phyloP scores from a whole-genome alignment of 768 basidiomycete genomes.

The Xerocomus potaroensis region DNA sequence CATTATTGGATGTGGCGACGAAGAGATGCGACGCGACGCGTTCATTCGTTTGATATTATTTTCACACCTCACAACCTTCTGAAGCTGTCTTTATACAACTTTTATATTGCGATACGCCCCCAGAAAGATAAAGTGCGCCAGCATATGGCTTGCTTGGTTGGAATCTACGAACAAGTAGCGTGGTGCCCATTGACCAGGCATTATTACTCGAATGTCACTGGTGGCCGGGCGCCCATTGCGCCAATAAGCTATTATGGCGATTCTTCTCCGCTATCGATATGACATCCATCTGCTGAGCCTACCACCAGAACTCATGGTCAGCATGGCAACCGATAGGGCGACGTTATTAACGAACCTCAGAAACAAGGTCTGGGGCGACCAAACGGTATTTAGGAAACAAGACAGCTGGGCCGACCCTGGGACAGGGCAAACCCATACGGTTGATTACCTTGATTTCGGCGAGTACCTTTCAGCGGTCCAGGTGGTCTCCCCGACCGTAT shows the following conservation, averaged over 20 bases:
- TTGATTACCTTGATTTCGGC: not conserved
- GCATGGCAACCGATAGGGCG: not conserved
- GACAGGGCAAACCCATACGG: not conserved
- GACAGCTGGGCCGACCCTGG: not conserved
- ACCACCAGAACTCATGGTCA: not conserved
- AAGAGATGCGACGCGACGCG: constrained; percentile 12
- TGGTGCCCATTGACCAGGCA: too few relatives aligned
- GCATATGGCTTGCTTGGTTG: too few relatives aligned
- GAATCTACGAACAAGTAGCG: too few relatives aligned
- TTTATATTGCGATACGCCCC: too few relatives aligned
- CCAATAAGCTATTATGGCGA: not conserved
- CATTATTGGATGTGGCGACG: constrained; percentile 13
- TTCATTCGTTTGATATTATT: too few relatives aligned
- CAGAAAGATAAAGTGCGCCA: too few relatives aligned
- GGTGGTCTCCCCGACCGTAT: not conserved
- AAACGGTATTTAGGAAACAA: not conserved
- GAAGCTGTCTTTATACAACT: too few relatives aligned
- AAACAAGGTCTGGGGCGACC: not conserved
- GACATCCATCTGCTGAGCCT: not conserved
- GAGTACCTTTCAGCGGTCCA: not conserved
- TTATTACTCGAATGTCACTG: too few relatives aligned
- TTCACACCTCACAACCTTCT: too few relatives aligned
- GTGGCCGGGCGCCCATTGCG: not conserved
- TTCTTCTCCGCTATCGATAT: not conserved
- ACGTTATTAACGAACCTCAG: not conserved